Conservation (phyloP, 192 early-diverging fungal species). For the Coemansia sp. region DNA sequence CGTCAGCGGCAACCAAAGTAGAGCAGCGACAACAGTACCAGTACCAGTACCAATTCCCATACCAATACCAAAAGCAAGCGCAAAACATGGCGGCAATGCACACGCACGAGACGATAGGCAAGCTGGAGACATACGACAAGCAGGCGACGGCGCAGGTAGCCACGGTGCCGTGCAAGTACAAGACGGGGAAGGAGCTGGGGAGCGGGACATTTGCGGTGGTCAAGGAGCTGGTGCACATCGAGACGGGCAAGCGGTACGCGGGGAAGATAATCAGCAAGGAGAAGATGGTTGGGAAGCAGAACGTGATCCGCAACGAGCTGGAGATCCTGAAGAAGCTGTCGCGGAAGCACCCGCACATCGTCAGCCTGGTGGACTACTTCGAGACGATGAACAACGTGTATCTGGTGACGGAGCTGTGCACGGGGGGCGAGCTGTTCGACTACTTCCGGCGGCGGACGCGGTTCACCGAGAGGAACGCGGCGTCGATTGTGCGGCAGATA, state of each 20-base stretch:
- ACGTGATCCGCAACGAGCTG: conserved; percentile 76
- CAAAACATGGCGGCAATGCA: not conserved
- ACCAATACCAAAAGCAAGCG: not conserved
- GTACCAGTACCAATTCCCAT: too few species aligned
- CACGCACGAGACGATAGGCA: not conserved
- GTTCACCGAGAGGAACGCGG: conserved; percentile 81
- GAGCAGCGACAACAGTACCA: too few species aligned
- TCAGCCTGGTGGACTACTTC: conserved; percentile 78
- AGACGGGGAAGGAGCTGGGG: conserved; percentile 31
- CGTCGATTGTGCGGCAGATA: conserved; percentile 74
- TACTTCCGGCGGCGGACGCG: conserved; percentile 69
- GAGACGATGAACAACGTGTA: conserved; percentile 79
- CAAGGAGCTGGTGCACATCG: conserved; percentile 57
- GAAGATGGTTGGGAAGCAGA: conserved; percentile 67
- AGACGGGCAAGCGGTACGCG: conserved; percentile 70
- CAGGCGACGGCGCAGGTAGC: not conserved
- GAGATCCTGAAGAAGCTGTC: conserved; percentile 68
- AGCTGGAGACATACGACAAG: not conserved
- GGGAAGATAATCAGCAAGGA: conserved; percentile 82
- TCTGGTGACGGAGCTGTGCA: conserved; percentile 74
- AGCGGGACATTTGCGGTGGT: conserved; percentile 51
- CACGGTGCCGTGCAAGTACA: conserved; percentile 48
- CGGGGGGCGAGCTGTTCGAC: conserved; percentile 94
- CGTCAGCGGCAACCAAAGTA: too few species aligned
- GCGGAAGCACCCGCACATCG: conserved; percentile 69